Evolutionary conservation across 1,284 basidiomycete species (phyloP), one percentile per base, ranked within the genome.

Genomic region (Fistulinella cinereoalba): DNA sequence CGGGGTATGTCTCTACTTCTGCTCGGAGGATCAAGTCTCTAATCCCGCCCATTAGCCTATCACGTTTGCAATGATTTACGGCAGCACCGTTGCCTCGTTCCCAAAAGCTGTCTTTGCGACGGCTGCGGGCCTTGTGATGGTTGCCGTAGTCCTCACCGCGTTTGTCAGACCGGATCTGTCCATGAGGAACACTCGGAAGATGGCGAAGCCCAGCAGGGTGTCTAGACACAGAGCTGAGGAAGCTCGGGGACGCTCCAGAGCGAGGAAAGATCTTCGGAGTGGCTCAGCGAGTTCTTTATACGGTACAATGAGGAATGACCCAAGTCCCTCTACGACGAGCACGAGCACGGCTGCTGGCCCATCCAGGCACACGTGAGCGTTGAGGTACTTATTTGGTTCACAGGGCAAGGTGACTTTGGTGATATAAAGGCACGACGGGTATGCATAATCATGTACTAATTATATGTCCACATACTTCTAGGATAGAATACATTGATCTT

Each of bases 21-120:
- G 10, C 25, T 32, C 24, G 13, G 32, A 27, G 19, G 8, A 9
- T 18, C 9, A 3, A 3, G 23, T 25, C 16, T 46, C 41, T 46
- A 27, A 53, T 43, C 41, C 51, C 37, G 43, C n/a, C 33, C 43
- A 44, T 50, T 53, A 87, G 81, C 86, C 87, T 1, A 65, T 88
- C 58, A 45, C 88, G 10, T 89, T 89, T 56, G 85, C 81, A 8
- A 41, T 83, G 44, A 67, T 88, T 32, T 89, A 85, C 67, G 77
- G 79, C 53, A 67, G 63, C 45, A 86, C 85, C 3, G 85, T 88
- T 21, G 81, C 77, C 0, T 67, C 58, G 10, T 84, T 73, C 57
- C 85, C 85, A 16, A 82, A 81, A 64, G 73, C 81, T 3, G 79
- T 89, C 43, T 89, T 88, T 58, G 70, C 71, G 12, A 63, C 72